Evolutionary conservation across 2,329 filamentous ascomycete species (phyloP).

Genomic region (Pseudogymnoascus sp.): DNA sequence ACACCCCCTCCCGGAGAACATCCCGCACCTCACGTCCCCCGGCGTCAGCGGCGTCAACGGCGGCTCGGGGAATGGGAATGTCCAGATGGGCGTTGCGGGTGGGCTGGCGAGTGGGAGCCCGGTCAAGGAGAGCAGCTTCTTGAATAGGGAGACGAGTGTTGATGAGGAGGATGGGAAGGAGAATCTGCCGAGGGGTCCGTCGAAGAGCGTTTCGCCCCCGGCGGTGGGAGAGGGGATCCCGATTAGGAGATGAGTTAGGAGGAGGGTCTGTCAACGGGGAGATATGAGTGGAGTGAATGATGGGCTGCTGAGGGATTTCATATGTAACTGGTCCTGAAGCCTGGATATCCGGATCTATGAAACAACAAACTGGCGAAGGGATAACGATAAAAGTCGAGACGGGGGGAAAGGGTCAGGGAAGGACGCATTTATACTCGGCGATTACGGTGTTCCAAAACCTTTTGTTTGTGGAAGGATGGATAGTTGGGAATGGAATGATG

Average conservation of each 20-base stretch:
- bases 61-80: conserved; percentile 28
- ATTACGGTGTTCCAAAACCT: not conserved
- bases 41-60: conserved; percentile 20
- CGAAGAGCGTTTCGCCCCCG: conserved; percentile 21
- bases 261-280: not conserved
- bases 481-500: not conserved
- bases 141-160: conserved; percentile 73
- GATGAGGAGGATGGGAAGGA: conserved; percentile 47
- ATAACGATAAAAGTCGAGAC: not conserved
- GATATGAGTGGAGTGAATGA: not conserved
- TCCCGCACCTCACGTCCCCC: conserved; percentile 76
- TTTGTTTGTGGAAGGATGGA: not conserved
- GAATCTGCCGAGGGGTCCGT: conserved; percentile 9
- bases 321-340: not conserved
- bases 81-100: conserved; percentile 36
- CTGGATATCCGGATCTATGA: not conserved
- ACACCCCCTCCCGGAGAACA: conserved; percentile 91
- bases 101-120: conserved; percentile 64
- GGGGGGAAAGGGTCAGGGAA: not conserved
- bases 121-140: conserved; percentile 81
- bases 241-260: conserved; percentile 37
- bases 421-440: not conserved
- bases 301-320: not conserved
- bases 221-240: conserved; percentile 48
- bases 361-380: not conserved